These are phyloP conservation scores for Ophiostoma fasciatum DNA, from an alignment of 2,329 filamentous ascomycete genomes.

Conservation along the genomic window DNA sequence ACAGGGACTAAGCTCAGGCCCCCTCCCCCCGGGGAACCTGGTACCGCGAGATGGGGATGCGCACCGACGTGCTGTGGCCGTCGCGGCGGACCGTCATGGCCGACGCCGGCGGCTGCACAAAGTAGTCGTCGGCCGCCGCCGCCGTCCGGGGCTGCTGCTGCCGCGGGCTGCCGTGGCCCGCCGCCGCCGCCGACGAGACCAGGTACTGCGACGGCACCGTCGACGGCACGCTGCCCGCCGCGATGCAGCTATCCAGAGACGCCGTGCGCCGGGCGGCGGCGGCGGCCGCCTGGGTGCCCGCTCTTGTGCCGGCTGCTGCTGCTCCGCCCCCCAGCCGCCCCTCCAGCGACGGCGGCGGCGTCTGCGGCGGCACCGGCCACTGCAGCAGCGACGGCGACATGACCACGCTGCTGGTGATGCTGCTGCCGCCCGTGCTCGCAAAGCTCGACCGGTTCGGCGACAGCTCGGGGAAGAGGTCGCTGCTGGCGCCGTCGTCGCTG, in stretches of 20 bases:
- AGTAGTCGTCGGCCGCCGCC: constrained; percentile 1
- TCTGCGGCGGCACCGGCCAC: constrained; percentile 11
- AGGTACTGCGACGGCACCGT: background rate
- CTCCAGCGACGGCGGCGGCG: constrained; percentile 7
- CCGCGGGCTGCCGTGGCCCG: background rate
- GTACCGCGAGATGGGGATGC: constrained; percentile 8
- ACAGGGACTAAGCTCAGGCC: background rate
- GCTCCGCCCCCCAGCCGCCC: background rate
- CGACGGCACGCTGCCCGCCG: background rate
- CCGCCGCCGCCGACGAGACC: background rate
- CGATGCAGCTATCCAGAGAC: background rate
- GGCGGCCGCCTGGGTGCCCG: background rate
- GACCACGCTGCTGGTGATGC: constrained; percentile 11
- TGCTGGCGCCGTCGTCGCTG: background rate
- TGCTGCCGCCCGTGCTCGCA: constrained; percentile 8
- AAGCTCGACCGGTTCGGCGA: constrained; percentile 4
- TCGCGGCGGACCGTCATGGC: constrained; percentile 4
- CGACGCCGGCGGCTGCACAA: constrained; percentile 1
- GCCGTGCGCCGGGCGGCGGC: too few species aligned
- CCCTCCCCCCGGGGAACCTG: background rate
- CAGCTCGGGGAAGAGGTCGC: background rate
- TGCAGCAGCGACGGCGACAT: constrained; percentile 8
- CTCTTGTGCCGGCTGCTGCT: background rate
- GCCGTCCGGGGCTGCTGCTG: background rate
- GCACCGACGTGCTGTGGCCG: constrained; percentile 7